phyloP scores from a whole-genome alignment of 1,139 yeast genomes.

The Sugiyamaella grinbergsii region DNA sequence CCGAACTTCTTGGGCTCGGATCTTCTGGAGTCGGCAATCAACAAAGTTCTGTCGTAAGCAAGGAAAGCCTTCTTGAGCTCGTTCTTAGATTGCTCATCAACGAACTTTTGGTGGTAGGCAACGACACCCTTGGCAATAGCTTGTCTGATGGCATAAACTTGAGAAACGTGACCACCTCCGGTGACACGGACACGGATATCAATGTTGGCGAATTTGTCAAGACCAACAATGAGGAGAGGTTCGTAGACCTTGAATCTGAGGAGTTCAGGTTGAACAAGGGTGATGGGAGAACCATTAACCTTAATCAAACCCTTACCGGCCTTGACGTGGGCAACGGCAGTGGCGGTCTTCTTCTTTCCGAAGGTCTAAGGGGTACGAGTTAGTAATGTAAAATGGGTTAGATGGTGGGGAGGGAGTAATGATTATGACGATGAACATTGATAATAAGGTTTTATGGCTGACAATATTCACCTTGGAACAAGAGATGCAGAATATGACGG shows the following conservation, averaged over 20 bases:
- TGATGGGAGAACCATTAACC: constrained; percentile 99
- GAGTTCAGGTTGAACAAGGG: constrained; percentile 98
- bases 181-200: constrained; percentile 99
- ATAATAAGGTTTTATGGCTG: no score
- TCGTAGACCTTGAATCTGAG: constrained; percentile 99
- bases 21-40: constrained; percentile 99
- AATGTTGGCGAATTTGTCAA: constrained; percentile 97
- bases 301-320: constrained; percentile 99
- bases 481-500: no score
- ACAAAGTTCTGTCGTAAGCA: constrained; percentile 98
- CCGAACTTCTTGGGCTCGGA: constrained; percentile 99
- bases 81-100: constrained; percentile 99
- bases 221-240: constrained; percentile 97
- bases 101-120: constrained; percentile 99
- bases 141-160: constrained; percentile 99
- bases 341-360: constrained; percentile 99
- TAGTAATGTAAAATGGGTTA: not conserved
- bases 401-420: no score
- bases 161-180: constrained; percentile 99
- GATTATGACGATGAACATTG: not conserved
- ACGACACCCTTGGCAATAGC: constrained; percentile 99
- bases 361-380: constrained; percentile 69
- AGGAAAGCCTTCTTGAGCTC: constrained; percentile 98
- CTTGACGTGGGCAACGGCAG: constrained; percentile 99
- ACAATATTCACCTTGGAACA: no score